Percentiles rank a stretch among this genome's conserved stretches.
Conservation (phyloP, 257 asterid genomes). For the Scutellaria galericulata region DNA sequence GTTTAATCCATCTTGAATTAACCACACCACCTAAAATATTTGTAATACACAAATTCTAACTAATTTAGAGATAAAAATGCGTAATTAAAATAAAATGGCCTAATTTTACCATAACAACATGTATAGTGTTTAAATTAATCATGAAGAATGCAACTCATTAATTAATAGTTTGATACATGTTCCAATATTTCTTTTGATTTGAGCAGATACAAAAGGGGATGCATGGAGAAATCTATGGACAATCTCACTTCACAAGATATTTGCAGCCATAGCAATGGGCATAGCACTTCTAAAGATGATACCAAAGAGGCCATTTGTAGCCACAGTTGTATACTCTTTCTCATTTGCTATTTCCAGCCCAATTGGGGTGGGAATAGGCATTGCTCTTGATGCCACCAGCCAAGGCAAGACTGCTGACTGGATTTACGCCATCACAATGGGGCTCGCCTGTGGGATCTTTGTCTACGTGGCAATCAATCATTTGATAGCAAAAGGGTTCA, state of each 20-base stretch:
- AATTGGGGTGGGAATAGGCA: conserved; percentile 83
- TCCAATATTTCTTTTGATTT: not conserved
- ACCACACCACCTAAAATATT: too few relatives aligned
- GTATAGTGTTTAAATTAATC: too few relatives aligned
- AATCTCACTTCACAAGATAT: conserved; percentile 81
- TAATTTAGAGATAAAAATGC: too few relatives aligned
- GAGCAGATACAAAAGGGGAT: conserved; percentile 62
- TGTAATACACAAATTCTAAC: too few relatives aligned
- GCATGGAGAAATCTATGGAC: conserved; percentile 94
- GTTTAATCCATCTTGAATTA: too few relatives aligned
- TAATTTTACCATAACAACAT: too few relatives aligned
- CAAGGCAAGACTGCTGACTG: conserved; percentile 71
- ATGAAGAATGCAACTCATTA: too few relatives aligned
- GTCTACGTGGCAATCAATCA: conserved; percentile 84
- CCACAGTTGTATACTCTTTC: conserved; percentile 69
- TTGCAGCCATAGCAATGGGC: conserved; percentile 92
- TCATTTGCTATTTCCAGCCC: conserved; percentile 89
- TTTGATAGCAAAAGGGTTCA: conserved; percentile 73
- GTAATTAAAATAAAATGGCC: too few relatives aligned
- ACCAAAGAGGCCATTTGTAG: conserved; percentile 79
- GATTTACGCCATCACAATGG: conserved; percentile 89
- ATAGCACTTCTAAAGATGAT: conserved; percentile 85
- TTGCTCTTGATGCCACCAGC: conserved; percentile 81
- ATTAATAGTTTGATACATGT: too few relatives aligned
- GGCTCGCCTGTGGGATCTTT: conserved; percentile 81